These are phyloP conservation scores for Castanospermum australe DNA, from an alignment of 306 rosid species.

Conservation along the genomic window DNA sequence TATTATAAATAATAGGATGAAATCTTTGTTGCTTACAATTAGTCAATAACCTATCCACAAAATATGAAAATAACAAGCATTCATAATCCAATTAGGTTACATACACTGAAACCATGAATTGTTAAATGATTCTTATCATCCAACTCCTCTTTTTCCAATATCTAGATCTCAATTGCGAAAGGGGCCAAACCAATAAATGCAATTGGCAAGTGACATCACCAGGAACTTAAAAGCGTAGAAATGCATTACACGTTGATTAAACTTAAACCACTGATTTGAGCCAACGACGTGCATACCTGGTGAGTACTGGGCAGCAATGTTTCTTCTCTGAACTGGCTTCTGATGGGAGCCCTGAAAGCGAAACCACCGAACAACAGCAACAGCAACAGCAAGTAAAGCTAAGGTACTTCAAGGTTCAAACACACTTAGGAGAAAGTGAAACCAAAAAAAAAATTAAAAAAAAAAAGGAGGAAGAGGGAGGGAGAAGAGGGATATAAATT, in stretches of 20 bases:
- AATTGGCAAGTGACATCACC: background rate
- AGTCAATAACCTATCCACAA: background rate
- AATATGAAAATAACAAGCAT: background rate
- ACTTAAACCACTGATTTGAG: background rate
- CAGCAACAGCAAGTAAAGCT: background rate
- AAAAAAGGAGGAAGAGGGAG: background rate
- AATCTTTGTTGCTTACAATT: background rate
- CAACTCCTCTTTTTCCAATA: background rate
- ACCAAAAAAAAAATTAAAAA: background rate
- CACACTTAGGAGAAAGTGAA: background rate
- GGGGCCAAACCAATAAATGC: background rate
- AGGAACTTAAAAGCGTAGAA: background rate
- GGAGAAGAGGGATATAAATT: background rate
- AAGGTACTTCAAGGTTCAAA: background rate
- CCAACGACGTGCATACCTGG: conserved; percentile 40
- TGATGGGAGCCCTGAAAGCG: conserved; percentile 57
- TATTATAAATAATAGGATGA: background rate
- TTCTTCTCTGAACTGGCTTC: conserved; percentile 45
- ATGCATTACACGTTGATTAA: background rate
- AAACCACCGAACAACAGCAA: conserved; percentile 10
- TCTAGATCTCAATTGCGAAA: background rate
- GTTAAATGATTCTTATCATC: background rate
- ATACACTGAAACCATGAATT: background rate
- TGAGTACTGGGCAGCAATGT: conserved; percentile 42
- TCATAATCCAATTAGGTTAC: background rate